phyloP scores from a whole-genome alignment of 164 flowering plant genomes.

The Amborella trichopoda region DNA sequence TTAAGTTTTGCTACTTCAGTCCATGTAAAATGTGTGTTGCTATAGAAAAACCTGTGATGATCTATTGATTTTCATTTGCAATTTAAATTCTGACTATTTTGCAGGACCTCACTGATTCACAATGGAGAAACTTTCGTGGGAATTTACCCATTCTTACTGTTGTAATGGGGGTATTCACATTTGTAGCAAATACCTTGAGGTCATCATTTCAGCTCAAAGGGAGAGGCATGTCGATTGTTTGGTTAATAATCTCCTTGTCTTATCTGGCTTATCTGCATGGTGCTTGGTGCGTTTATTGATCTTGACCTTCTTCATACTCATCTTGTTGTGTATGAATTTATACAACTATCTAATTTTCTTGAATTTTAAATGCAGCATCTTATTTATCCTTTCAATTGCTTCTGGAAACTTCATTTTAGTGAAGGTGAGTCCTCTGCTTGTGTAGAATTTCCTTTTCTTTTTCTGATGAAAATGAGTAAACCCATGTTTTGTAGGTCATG shows the following conservation, averaged over 20 bases:
- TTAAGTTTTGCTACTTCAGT: too few species aligned
- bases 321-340: not conserved
- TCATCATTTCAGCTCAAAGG: constrained; percentile 33
- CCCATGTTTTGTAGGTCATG: too few species aligned
- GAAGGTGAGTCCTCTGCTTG: constrained; percentile 37
- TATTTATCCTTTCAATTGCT: constrained; percentile 64
- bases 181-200: constrained; percentile 39
- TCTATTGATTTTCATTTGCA: too few species aligned
- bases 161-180: constrained; percentile 54
- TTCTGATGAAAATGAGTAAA: too few species aligned
- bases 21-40: too few species aligned
- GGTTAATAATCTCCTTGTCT: constrained; percentile 62
- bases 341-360: not conserved
- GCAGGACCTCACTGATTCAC: constrained; percentile 89
- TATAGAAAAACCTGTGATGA: too few species aligned
- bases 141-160: constrained; percentile 59
- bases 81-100: not conserved
- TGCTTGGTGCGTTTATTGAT: constrained; percentile 47
- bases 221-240: constrained; percentile 64
- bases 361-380: constrained; percentile 30
- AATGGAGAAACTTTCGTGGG: constrained; percentile 92
- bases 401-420: constrained; percentile 62
- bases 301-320: not conserved
- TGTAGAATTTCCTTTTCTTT: too few species aligned
- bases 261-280: constrained; percentile 81